phyloP scores from a whole-genome alignment of 2,329 filamentous ascomycete species.

The Mollisia scopiformis region DNA sequence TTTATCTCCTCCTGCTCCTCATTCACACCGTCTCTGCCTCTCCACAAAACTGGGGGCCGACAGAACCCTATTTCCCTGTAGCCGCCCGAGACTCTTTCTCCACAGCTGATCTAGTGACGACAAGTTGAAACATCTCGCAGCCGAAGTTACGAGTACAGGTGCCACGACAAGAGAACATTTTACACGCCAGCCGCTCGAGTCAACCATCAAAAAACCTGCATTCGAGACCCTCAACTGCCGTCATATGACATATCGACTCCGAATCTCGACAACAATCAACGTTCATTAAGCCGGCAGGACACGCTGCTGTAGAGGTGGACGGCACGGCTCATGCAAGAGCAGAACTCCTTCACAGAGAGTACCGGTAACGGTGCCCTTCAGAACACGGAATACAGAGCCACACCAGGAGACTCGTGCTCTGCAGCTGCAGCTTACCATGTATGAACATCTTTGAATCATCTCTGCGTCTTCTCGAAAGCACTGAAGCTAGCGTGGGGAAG shows the following conservation, averaged over 20 bases:
- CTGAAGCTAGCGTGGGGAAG: constrained; percentile 6
- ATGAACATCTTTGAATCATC: constrained; percentile 10
- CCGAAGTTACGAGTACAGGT: constrained; percentile 8
- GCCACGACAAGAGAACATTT: constrained; percentile 1
- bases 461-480: constrained; percentile 6
- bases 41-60: not conserved
- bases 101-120: constrained; percentile 21
- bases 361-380: constrained; percentile 26
- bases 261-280: constrained; percentile 12
- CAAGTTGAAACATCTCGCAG: constrained; percentile 22
- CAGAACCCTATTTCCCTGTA: not conserved
- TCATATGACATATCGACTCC: constrained; percentile 8
- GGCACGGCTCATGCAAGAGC: constrained; percentile 31
- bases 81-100: constrained; percentile 12
- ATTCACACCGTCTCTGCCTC: too few species aligned
- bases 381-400: constrained; percentile 19
- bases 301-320: constrained; percentile 26
- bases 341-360: constrained; percentile 22
- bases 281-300: constrained; percentile 8
- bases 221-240: not conserved
- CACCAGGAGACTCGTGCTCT: constrained; percentile 11
- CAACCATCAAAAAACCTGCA: not conserved
- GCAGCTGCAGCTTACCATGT: constrained; percentile 20
- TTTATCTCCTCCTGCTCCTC: constrained; percentile 3
- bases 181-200: not conserved